Base-by-base conservation (phyloP, 2,329 filamentous ascomycete species). In the Exophiala dermatitidis region DNA sequence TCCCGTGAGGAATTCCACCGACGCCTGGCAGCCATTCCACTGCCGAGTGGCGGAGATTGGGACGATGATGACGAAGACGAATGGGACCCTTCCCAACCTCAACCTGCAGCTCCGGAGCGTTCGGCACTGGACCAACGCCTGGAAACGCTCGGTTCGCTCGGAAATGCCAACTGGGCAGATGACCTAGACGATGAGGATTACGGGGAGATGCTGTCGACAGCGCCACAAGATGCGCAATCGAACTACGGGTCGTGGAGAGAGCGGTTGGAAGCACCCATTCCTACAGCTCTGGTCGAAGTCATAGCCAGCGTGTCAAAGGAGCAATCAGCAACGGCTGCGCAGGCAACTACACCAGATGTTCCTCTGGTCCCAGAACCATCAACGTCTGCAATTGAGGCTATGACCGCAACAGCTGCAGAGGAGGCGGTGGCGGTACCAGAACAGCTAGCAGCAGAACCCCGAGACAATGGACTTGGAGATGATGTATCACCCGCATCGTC, bases 151-250 rank as follows among this genome's bases (percentile, higher is more conserved):
- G 28, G 42, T 10, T 10, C 42, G 6, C 29, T 32, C 3, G 28
- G 28, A n/a, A 31, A 30, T 10, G 38, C 36, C n/a, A 31, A 43
- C n/a, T 53, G 50, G 50, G 44, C 44, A 7, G 50, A 53, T 5
- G 50, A 53, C 6, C 38, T 43, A 3, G 50, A 53, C 1, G 50
- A 48, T 9, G 45, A 29, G 9, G 32, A 43, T 5, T 45, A 45
- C 10, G 46, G 40, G 28, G 46, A 44, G 8, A 5, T 10, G 6
- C 32, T 10, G 42, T 30, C 29, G 29, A 5, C 42, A 28, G n/a
- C 6, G 30, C 32, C 37, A 6, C 6, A 3, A 5, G 30, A 4
- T 6, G 19, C 19, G 19, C 19, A 19, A 19, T 19, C 19, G 19
- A 19, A 19, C 19, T 19, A 19, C 19, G 19, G 19, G 19, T 19